Evolutionary conservation across 2,329 filamentous ascomycete species (phyloP), one percentile per base, ranked within the genome.

Genomic region (Pseudogymnoascus sp.): DNA sequence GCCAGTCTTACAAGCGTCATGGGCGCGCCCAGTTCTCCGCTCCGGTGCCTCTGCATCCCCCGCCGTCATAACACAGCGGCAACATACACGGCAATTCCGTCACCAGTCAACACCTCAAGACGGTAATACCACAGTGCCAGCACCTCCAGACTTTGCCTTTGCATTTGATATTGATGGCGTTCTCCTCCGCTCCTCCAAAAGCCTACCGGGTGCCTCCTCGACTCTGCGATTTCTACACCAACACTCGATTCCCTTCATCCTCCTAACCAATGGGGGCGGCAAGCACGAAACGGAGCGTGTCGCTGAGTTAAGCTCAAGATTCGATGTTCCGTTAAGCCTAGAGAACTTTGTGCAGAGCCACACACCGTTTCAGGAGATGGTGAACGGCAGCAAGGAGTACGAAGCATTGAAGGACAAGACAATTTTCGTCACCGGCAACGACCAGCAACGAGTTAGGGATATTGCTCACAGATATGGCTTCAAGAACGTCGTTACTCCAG

Each of bases 181-280:
- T n/a, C 84, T 99, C 18, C 81, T 97, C 33, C 90, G 92, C 70
- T 88, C 89, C 63, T 85, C 88, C 3, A 84, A 86, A 64, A 86
- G 90, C 2, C 86, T 97, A 54, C 88, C 90, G 1, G 88, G 89
- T 33, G 93, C 94, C 1, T 79, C 84, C 1, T 81, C 89, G 69
- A 83, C 92, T 12, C 81, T 99, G 18, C 77, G 79, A 30, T 87
- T 86, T 69, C 85, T 97, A 18, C 85, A 92, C 67, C 76, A 81
- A 54, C 81, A 92, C 70, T 80, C 83, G 54, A 90, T 97, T 50
- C 92, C 92, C 11, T 97, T 96, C 76, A 93, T 99, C 69, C 84
- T 99, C 35, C 81, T 99, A 65, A 99, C 94, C 63, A 99, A 99
- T 75, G 94, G 94, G 67, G 94, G 94, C 41, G 94, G 94, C 62